These are phyloP conservation scores for Xylaria acuta DNA, from an alignment of 495 filamentous ascomycete genomes.

Conservation along the genomic window DNA sequence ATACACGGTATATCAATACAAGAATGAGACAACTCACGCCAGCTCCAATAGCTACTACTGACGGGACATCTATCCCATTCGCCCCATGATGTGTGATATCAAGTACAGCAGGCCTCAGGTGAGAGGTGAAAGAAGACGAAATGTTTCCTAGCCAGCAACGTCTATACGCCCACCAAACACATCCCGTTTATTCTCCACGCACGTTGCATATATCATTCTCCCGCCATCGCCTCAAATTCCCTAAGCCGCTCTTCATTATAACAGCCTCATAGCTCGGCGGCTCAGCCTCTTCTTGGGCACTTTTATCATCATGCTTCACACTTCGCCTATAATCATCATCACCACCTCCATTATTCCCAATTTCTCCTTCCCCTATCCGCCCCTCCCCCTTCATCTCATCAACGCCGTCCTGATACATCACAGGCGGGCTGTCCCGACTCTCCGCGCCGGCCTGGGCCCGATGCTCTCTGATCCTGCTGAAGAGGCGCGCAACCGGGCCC, in stretches of 20 bases:
- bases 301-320: neutral
- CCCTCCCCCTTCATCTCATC: neutral
- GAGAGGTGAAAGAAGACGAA: neutral
- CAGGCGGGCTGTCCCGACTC: neutral
- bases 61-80: neutral
- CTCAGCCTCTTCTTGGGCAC: neutral
- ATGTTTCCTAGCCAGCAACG: neutral
- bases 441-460: neutral
- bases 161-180: neutral
- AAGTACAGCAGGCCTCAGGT: neutral
- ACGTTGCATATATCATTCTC: neutral
- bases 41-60: neutral
- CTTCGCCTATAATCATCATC: neutral
- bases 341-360: neutral
- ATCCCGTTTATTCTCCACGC: neutral
- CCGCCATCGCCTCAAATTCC: neutral
- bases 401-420: neutral
- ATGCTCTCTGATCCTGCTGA: neutral
- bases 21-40: neutral
- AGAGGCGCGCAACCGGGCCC: neutral
- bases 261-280: neutral
- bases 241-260: neutral
- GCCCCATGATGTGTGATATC: neutral
- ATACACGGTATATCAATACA: slow-evolving; percentile 8
- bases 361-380: neutral